Evolutionary conservation across 2,329 filamentous ascomycete genomes (phyloP).

Genomic region (Talaromyces piceae): DNA sequence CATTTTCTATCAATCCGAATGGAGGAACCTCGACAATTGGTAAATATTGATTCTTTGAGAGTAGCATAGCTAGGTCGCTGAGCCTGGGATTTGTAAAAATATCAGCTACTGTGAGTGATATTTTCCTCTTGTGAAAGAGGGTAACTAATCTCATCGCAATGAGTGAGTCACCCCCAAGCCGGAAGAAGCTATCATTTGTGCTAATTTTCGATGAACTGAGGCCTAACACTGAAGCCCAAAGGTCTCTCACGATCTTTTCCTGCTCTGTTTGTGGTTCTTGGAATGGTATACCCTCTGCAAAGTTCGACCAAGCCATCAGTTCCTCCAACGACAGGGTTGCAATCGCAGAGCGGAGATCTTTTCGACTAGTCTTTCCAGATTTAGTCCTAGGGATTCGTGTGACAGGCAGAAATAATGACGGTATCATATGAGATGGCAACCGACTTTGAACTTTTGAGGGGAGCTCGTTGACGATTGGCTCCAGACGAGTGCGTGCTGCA

Average conservation of each 20-base stretch:
- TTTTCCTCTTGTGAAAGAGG: slow-evolving; percentile 27
- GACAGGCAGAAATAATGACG: not conserved
- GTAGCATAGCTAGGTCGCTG: not conserved
- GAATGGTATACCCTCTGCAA: not conserved
- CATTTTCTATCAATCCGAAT: not conserved
- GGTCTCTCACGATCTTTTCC: slow-evolving; percentile 30
- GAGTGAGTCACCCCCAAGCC: slow-evolving; percentile 9
- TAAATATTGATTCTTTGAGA: not conserved
- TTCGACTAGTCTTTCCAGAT: slow-evolving; percentile 1
- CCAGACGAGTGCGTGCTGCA: too few species aligned
- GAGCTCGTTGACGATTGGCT: too few species aligned
- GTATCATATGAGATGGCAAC: too few species aligned
- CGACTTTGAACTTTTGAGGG: too few species aligned
- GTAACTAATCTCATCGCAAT: slow-evolving; percentile 32
- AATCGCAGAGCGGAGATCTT: not conserved
- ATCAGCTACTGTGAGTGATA: slow-evolving; percentile 35
- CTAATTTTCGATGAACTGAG: slow-evolving; percentile 24
- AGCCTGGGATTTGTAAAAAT: slow-evolving; percentile 29
- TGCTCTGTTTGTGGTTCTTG: not conserved
- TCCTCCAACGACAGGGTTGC: not conserved
- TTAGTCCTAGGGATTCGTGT: not conserved
- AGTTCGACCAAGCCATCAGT: not conserved
- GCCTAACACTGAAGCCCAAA: slow-evolving; percentile 44
- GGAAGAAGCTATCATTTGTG: slow-evolving; percentile 9
- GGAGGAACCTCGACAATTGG: not conserved